Evolutionary conservation across 106 monocot species (phyloP).

Genomic region (Platanthera zijinensis): DNA sequence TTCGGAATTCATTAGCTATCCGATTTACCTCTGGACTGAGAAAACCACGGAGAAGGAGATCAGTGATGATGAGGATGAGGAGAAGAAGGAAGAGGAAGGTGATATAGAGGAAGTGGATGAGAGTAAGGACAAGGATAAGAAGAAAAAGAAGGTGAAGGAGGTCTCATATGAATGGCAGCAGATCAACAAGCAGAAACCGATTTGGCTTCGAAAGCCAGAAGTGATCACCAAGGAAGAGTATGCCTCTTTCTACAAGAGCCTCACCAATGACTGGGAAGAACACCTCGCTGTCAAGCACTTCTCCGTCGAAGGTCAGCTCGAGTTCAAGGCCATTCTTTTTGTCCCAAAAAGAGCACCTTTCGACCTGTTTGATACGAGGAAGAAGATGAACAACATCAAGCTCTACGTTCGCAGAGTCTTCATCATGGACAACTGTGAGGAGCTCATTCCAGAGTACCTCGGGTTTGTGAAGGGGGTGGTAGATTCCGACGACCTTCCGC

Average conservation of each 20-base stretch:
- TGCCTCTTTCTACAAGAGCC: constrained; percentile 41
- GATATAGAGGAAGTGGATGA: constrained; percentile 25
- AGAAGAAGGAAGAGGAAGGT: constrained; percentile 24
- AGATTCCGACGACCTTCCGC: constrained; percentile 43
- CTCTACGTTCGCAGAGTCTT: constrained; percentile 40
- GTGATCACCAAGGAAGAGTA: constrained; percentile 50
- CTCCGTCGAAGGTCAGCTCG: constrained; percentile 41
- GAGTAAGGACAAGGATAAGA: constrained; percentile 21
- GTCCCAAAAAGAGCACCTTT: constrained; percentile 40
- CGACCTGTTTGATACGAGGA: constrained; percentile 35
- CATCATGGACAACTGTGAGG: constrained; percentile 49
- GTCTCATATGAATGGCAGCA: constrained; percentile 29
- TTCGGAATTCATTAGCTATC: constrained; percentile 17
- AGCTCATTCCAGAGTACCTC: constrained; percentile 39
- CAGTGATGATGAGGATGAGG: constrained; percentile 42
- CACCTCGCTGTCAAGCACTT: constrained; percentile 40
- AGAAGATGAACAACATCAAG: constrained; percentile 45
- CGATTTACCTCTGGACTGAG: constrained; percentile 35
- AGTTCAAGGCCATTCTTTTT: constrained; percentile 42
- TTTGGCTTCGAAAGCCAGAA: constrained; percentile 43
- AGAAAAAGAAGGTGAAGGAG: constrained; percentile 35
- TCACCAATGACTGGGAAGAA: constrained; percentile 46
- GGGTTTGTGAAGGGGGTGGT: constrained; percentile 42
- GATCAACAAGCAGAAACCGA: constrained; percentile 46
- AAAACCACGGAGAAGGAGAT: constrained; percentile 39